A percentile compares a stretch with the other conserved stretches of the same genome.
These are phyloP conservation scores for Trametes cingulata DNA, from an alignment of 768 basidiomycete genomes.

Conservation along the genomic window DNA sequence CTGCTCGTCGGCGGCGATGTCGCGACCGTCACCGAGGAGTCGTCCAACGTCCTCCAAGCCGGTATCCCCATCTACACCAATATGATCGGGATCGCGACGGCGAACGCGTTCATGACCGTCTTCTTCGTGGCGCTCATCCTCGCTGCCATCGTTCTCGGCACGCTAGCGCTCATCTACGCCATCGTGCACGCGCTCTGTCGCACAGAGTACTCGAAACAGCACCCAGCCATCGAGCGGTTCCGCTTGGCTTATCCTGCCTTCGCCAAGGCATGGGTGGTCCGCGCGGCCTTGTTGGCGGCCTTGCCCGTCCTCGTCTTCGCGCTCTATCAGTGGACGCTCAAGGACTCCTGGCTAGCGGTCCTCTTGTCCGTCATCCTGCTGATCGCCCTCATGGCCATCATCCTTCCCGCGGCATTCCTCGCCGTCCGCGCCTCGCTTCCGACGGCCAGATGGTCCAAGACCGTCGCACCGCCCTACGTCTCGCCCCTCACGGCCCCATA, in stretches of 20 bases:
- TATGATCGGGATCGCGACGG: constrained; percentile 73
- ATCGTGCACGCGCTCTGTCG: constrained; percentile 38
- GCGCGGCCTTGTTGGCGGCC: constrained; percentile 64
- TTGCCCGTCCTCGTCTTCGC: constrained; percentile 75
- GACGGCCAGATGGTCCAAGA: not conserved
- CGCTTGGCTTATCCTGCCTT: constrained; percentile 45
- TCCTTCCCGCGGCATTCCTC: constrained; percentile 52
- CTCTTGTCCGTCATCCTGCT: constrained; percentile 76
- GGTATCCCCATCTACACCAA: constrained; percentile 85
- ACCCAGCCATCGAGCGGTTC: constrained; percentile 24
- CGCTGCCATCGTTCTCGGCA: constrained; percentile 54
- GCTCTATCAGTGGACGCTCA: constrained; percentile 89
- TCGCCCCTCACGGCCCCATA: constrained; percentile 69
- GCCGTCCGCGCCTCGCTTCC: constrained; percentile 40
- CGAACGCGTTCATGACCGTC: constrained; percentile 89
- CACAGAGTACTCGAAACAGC: constrained; percentile 23
- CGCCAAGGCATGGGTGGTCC: constrained; percentile 60
- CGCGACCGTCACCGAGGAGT: constrained; percentile 62
- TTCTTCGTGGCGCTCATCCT: constrained; percentile 75
- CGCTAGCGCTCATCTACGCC: constrained; percentile 55
- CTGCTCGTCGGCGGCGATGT: constrained; percentile 41
- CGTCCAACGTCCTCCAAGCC: constrained; percentile 69
- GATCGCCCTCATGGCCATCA: constrained; percentile 47
- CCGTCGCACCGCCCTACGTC: constrained; percentile 33
- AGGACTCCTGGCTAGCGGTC: constrained; percentile 85